Conservation (phyloP, 129 eudicot species). For the Flaveria linearis region DNA sequence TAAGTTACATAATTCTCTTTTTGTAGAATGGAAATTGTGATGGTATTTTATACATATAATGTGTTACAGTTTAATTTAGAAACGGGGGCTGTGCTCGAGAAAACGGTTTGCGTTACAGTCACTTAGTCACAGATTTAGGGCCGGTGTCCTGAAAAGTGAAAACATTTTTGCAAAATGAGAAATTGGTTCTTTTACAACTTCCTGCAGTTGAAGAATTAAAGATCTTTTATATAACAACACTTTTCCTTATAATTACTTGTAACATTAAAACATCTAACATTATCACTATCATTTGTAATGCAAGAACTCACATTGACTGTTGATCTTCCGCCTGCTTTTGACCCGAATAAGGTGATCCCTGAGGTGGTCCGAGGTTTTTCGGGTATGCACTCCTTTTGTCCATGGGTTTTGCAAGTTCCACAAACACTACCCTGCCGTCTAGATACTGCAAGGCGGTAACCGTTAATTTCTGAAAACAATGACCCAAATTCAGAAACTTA, state of each 20-base stretch:
- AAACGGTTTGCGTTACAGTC: too few relatives aligned
- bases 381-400: constrained; percentile 41
- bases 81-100: too few relatives aligned
- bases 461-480: background rate
- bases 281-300: background rate
- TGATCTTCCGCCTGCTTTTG: background rate
- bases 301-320: background rate
- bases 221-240: background rate
- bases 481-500: background rate
- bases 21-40: constrained; percentile 2
- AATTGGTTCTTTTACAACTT: background rate
- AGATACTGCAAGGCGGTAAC: constrained; percentile 37
- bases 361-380: constrained; percentile 59
- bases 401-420: constrained; percentile 64
- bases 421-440: constrained; percentile 58
- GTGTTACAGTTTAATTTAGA: too few relatives aligned
- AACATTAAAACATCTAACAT: background rate
- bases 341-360: constrained; percentile 10
- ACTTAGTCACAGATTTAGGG: too few relatives aligned
- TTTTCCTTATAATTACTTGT: background rate
- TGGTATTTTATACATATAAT: background rate
- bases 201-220: background rate
- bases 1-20: background rate
- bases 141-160: background rate
- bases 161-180: background rate